phyloP scores from a whole-genome alignment of 2,329 filamentous ascomycete species.

The Cordyceps pruinosa region DNA sequence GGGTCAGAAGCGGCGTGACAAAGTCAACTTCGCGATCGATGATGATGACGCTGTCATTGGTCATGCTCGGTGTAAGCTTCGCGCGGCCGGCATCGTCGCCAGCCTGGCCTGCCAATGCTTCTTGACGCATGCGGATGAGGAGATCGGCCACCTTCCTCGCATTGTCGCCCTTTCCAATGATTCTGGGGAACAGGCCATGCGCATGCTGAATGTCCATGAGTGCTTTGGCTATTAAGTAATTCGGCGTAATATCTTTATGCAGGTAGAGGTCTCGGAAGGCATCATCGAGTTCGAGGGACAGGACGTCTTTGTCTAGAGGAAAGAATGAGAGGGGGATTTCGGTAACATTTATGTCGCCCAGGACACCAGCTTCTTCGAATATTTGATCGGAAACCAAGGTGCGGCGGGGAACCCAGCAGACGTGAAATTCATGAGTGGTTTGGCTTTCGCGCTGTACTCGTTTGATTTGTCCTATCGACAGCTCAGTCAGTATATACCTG shows the following conservation, averaged over 20 bases:
- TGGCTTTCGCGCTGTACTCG: constrained; percentile 80
- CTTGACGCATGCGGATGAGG: constrained; percentile 83
- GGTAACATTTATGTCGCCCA: constrained; percentile 83
- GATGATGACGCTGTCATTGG: constrained; percentile 84
- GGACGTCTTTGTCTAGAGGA: constrained; percentile 80
- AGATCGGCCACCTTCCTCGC: constrained; percentile 83
- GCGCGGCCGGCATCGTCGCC: constrained; percentile 53
- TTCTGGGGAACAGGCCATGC: constrained; percentile 88
- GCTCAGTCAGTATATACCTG: constrained; percentile 26
- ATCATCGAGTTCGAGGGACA: constrained; percentile 85
- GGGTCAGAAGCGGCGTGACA: constrained; percentile 83
- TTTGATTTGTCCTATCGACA: constrained; percentile 72
- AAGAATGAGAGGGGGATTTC: constrained; percentile 88
- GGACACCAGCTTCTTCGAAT: constrained; percentile 84
- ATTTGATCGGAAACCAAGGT: constrained; percentile 88
- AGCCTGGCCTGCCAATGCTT: constrained; percentile 74
- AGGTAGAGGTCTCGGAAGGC: constrained; percentile 84
- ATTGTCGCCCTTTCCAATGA: constrained; percentile 93
- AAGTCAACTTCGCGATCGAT: constrained; percentile 95
- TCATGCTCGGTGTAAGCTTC: constrained; percentile 76
- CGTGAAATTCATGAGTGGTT: constrained; percentile 89
- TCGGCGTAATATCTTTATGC: constrained; percentile 83
- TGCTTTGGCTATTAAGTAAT: constrained; percentile 81
- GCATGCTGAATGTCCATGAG: constrained; percentile 90
- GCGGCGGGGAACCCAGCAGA: constrained; percentile 91